Percentiles rank a stretch among this genome's conserved stretches.
Conservation (phyloP, 2,329 filamentous ascomycete genomes). For the Nectriaceae sp. region DNA sequence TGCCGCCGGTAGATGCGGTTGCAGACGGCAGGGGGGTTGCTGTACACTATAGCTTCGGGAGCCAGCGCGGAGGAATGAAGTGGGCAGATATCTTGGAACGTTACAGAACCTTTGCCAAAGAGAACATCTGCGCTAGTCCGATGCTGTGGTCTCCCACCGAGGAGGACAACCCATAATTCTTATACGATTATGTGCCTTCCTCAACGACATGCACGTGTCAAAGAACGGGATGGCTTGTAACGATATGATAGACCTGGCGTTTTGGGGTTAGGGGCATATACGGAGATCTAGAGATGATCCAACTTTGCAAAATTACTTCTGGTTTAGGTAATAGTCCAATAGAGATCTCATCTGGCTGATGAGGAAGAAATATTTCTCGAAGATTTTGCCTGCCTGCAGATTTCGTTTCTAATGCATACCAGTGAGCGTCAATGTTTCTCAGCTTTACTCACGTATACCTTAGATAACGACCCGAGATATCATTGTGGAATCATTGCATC, state of each 20-base stretch:
- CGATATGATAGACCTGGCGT: not conserved
- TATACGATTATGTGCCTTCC: not conserved
- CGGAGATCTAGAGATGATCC: not conserved
- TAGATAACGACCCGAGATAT: too few relatives aligned
- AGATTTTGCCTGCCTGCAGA: too few relatives aligned
- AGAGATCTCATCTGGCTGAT: not conserved
- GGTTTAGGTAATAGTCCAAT: too few relatives aligned
- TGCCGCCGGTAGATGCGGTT: slow-evolving; percentile 37
- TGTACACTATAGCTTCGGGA: slow-evolving; percentile 53
- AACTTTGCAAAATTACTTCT: too few relatives aligned
- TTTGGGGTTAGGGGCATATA: not conserved
- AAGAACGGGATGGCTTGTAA: too few relatives aligned
- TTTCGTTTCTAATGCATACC: too few relatives aligned
- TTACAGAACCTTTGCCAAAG: slow-evolving; percentile 54
- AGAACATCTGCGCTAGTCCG: slow-evolving; percentile 46
- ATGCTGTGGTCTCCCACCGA: slow-evolving; percentile 32
- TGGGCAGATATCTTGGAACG: slow-evolving; percentile 55
- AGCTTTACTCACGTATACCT: not conserved
- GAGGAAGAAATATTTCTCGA: too few relatives aligned
- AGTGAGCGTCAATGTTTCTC: not conserved
- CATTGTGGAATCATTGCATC: too few relatives aligned
- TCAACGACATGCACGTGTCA: too few relatives aligned
- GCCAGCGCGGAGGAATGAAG: slow-evolving; percentile 41
- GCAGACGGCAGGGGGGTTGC: slow-evolving; percentile 57
- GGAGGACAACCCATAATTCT: slow-evolving; percentile 4